phyloP scores from a whole-genome alignment of 345 rosid genomes.

The Aethionema arabicum region DNA sequence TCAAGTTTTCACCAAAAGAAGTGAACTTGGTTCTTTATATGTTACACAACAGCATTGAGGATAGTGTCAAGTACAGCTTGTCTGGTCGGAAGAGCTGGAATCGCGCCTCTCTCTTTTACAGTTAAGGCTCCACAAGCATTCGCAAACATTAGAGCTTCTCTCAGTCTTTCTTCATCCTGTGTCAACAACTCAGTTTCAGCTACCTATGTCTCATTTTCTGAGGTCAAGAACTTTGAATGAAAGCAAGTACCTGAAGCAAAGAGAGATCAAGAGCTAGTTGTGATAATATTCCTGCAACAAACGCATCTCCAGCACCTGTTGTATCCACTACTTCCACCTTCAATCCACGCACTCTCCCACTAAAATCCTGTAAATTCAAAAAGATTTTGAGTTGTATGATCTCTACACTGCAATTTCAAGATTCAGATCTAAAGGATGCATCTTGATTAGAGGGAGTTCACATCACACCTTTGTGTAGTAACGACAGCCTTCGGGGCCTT shows the following conservation, averaged over 20 bases:
- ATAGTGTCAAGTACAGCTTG: slow-evolving; percentile 63
- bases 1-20: not conserved
- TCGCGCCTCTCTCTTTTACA: slow-evolving; percentile 85
- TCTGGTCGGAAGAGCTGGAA: slow-evolving; percentile 84
- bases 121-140: slow-evolving; percentile 95
- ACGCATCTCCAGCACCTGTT: slow-evolving; percentile 99
- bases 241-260: slow-evolving; percentile 63
- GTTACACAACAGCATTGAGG: slow-evolving; percentile 44
- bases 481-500: slow-evolving; percentile 84
- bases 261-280: slow-evolving; percentile 72
- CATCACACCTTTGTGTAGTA: slow-evolving; percentile 86
- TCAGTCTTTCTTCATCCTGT: slow-evolving; percentile 66
- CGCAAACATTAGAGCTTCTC: slow-evolving; percentile 78
- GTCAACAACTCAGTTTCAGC: slow-evolving; percentile 21
- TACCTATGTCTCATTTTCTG: not conserved
- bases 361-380: slow-evolving; percentile 57
- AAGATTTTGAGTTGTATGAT: not conserved
- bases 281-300: slow-evolving; percentile 75
- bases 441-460: slow-evolving; percentile 11
- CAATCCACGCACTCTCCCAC: slow-evolving; percentile 72
- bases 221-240: not conserved
- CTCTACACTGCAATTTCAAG: not conserved
- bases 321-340: slow-evolving; percentile 86
- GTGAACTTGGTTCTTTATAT: not conserved
- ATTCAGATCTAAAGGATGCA: slow-evolving; percentile 2